phyloP scores from a whole-genome alignment of 805 yeast species.

The Kodamaea lidongshanica region DNA sequence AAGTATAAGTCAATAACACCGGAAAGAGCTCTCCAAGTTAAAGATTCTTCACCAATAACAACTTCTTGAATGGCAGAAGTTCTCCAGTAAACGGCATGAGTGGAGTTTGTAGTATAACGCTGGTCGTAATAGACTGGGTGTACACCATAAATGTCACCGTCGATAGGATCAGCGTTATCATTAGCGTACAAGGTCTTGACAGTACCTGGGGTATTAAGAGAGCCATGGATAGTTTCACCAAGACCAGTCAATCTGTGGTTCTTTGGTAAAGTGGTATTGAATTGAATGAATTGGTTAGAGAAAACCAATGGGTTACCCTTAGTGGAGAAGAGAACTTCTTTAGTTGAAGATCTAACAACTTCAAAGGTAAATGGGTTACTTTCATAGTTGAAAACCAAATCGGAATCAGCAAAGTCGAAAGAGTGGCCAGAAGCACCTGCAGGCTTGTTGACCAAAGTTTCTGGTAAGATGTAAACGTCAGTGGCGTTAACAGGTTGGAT shows the following conservation, averaged over 20 bases:
- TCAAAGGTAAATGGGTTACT: constrained; percentile 12
- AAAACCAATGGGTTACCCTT: constrained; percentile 24
- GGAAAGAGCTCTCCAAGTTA: constrained; percentile 24
- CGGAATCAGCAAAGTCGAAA: constrained; percentile 10
- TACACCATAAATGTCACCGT: constrained; percentile 26
- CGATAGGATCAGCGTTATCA: constrained; percentile 21
- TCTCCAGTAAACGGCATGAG: constrained; percentile 29
- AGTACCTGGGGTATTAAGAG: constrained; percentile 19
- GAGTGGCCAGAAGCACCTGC: constrained; percentile 7
- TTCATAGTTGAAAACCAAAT: constrained; percentile 14
- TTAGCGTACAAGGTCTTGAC: constrained; percentile 25
- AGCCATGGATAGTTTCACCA: constrained; percentile 28
- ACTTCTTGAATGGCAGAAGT: constrained; percentile 25
- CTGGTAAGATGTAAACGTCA: constrained; percentile 18
- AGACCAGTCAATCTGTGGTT: constrained; percentile 23
- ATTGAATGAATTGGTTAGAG: constrained; percentile 27
- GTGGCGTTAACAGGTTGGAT: constrained; percentile 17
- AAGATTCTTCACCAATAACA: constrained; percentile 17
- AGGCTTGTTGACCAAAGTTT: constrained; percentile 13
- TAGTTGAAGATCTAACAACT: constrained; percentile 16
- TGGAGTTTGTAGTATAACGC: constrained; percentile 12
- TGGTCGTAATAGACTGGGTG: constrained; percentile 29
- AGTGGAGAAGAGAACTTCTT: constrained; percentile 23
- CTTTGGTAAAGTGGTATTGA: constrained; percentile 22
- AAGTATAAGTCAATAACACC: constrained; percentile 24